Percentiles rank a stretch among this genome's conserved stretches.
Evolutionary conservation across 805 yeast genomes (phyloP).

Genomic region (Metschnikowia anglica): DNA sequence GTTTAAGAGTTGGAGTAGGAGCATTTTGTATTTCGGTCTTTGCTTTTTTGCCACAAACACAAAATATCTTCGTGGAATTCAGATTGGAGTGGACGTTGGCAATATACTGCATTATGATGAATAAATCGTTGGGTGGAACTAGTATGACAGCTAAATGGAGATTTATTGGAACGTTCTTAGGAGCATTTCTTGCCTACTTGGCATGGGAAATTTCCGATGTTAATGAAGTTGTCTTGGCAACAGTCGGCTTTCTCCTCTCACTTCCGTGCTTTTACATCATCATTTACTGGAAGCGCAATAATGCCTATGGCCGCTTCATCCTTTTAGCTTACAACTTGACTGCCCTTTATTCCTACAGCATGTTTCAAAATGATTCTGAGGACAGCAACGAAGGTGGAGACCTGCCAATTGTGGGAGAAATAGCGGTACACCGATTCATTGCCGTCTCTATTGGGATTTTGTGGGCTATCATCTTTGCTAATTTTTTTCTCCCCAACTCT

Average conservation of each 20-base stretch:
- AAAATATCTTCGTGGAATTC: conserved; percentile 58
- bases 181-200: conserved; percentile 60
- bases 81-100: conserved; percentile 83
- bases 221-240: conserved; percentile 50
- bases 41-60: conserved; percentile 61
- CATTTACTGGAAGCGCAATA: conserved; percentile 60
- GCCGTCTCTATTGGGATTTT: conserved; percentile 71
- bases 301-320: conserved; percentile 68
- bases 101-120: conserved; percentile 82
- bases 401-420: conserved; percentile 64
- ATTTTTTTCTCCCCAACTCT: conserved; percentile 67
- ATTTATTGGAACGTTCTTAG: conserved; percentile 71
- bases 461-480: conserved; percentile 73
- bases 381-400: conserved; percentile 69
- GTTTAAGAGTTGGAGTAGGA: conserved; percentile 76
- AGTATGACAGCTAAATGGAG: conserved; percentile 75
- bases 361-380: conserved; percentile 56
- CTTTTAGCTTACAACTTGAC: conserved; percentile 76
- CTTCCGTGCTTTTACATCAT: conserved; percentile 57
- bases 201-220: conserved; percentile 62
- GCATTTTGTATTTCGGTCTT: conserved; percentile 63
- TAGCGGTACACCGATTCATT: conserved; percentile 75
- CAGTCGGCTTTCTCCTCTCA: conserved; percentile 47
- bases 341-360: conserved; percentile 70
- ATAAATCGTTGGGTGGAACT: conserved; percentile 81